Evolutionary conservation across 176 grass and related monocot species (phyloP), one percentile per base, ranked within the genome.

Genomic region (sorghum (Sorghum bicolor)): DNA sequence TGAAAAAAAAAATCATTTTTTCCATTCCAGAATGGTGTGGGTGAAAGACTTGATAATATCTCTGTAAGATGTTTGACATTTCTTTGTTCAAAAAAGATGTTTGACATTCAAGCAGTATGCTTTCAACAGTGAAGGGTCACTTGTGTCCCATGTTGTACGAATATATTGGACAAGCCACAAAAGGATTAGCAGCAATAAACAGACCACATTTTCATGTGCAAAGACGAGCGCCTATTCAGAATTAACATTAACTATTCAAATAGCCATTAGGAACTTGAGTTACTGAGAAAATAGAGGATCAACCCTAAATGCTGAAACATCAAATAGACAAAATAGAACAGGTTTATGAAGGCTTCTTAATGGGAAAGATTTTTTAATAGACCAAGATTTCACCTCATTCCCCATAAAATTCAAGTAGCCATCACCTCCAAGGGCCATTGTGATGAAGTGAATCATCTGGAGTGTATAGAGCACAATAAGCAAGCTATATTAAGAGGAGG

Each of bases 341-440:
- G 25, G 31, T 73, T 9, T 25, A 79, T 24, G 36, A 36, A 74
- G 61, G 16, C 39, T 26, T 22, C 70, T 20, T 81, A 39, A 70
- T 38, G 8, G 16, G 41, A 64, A 79, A 67, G 0, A 34, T 55
- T 80, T 36, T 52, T 50, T 50, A 3, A 84, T 24, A 80, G 6
- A 75, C 75, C 11, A 53, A 58, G 48, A 30, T 67, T 34, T 85
- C 87, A 98, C 96, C 96, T 96, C 96, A 26, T 98, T 98, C 36
- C 96, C 96, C 93, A 98, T 98, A 77, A 98, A 98, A 94, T 96
- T 98, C 72, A 98, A 69, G 91, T 98, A 98, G 62, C 91, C 96
- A 76, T 98, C 96, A 81, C 93, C 96, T 83, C 96, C 96, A 74
- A 98, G 90, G 14, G 87, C 87, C 93, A 98, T 94, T 44, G 96